Base-by-base conservation (phyloP, 2,329 filamentous ascomycete genomes). In the Xylariaceae sp. region DNA sequence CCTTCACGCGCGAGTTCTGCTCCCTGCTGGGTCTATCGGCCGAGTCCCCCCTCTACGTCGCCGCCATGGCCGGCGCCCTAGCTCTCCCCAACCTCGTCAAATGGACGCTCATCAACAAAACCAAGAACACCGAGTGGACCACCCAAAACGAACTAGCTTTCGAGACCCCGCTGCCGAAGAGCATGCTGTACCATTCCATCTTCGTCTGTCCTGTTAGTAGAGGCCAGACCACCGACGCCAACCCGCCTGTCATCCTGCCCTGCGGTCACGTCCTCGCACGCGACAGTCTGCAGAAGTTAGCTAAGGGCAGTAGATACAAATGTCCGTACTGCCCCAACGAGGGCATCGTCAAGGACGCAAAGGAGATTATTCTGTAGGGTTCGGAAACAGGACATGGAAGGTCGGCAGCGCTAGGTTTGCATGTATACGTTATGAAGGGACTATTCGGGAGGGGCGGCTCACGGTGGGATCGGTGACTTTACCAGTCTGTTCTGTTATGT, bases 171-270 rank as follows among this genome's bases (percentile, higher is more conserved):
- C 72, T 85, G 1, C 81, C 82, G 0, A 67, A 71, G 47, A 79
- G 75, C 60, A 83, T 83, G 80, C 76, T 85, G 46, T 99, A 95
- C 75, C 94, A 99, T 71, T 88, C 88, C 52, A 96, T 99, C 67
- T 99, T 99, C 68, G 94, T 99, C 40, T 99, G 94, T 67, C 94
- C 94, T 0, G 94, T 99, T 5, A 92, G 87, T 65, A 97, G 97
- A 70, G 94, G 96, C 68, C 94, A 99, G 71, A 91, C 88, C 0
- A 99, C 92, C 0, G 91, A 95, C 65, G 74, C 80, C 21, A 99
- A 99, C 69, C 94, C 94, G 10, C 91, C 94, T 1, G 95, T 97
- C 88, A 94, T 96, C 82, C 85, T 99, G 67, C 88, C 89, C 0
- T 99, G 94, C 67, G 92, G 94, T 5, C 94, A 99, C 73, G 92